Percentiles rank a stretch among this genome's conserved stretches.
Evolutionary conservation across 495 filamentous ascomycete species (phyloP).

Genomic region (Staphylotrichum tortipilum): DNA sequence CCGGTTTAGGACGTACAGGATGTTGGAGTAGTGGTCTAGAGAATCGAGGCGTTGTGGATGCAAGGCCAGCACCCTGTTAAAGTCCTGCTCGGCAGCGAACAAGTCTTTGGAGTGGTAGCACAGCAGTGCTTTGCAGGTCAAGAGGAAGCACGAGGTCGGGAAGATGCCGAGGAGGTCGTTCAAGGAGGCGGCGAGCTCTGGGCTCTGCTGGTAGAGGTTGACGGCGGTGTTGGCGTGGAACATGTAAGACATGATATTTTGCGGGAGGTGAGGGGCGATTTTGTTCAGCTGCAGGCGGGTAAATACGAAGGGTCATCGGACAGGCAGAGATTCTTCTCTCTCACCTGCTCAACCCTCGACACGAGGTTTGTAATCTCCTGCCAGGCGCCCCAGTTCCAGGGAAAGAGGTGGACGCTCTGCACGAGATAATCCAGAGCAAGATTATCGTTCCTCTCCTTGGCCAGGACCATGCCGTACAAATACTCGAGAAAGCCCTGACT

Average conservation of each 20-base stretch:
- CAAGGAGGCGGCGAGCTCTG: constrained; percentile 62
- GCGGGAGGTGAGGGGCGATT: constrained; percentile 55
- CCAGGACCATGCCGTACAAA: constrained; percentile 73
- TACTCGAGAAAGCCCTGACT: constrained; percentile 95
- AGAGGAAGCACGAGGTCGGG: constrained; percentile 75
- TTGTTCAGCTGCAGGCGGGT: constrained; percentile 35
- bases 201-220: constrained; percentile 79
- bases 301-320: constrained; percentile 1
- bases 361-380: constrained; percentile 74
- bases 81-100: constrained; percentile 74
- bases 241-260: constrained; percentile 86
- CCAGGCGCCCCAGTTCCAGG: constrained; percentile 97
- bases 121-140: constrained; percentile 79
- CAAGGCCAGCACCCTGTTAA: constrained; percentile 65
- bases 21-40: constrained; percentile 92
- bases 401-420: constrained; percentile 72
- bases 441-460: constrained; percentile 81
- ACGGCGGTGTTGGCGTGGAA: constrained; percentile 86
- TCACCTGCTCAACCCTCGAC: constrained; percentile 69
- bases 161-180: constrained; percentile 72
- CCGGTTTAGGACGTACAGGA: constrained; percentile 83
- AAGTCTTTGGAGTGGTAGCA: constrained; percentile 94
- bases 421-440: constrained; percentile 75
- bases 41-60: constrained; percentile 86
- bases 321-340: constrained; percentile 13